Evolutionary conservation across 129 eudicot genomes (phyloP), one percentile per base, ranked within the genome.

Genomic region (Arctium lappa): DNA sequence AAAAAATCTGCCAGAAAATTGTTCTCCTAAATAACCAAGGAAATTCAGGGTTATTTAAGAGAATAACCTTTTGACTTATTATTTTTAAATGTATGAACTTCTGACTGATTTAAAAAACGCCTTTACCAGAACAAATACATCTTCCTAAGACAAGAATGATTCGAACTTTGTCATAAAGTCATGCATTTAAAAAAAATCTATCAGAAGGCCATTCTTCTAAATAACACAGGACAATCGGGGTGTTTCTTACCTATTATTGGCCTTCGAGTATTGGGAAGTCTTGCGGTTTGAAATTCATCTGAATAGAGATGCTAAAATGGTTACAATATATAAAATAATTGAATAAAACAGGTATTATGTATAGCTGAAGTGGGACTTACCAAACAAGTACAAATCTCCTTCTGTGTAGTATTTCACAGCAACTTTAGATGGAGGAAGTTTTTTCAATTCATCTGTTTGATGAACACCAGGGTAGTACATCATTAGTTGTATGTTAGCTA

Each of bases 351-450:
- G 2, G 12, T 2, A 40, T 75, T 69, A 10, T 78, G 82, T 33
- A 22, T 38, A 66, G 76, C 69, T 66, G 32, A 42, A 75, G 38
- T n/a, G 76, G 53, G 72, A 85, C 97, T 87, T 84, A 96, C 99
- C 99, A 76, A 96, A 93, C 85, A 96, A 88, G 87, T 96, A 92
- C 84, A 94, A 39, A 88, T 94, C 98, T 39, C 88, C 97, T 83
- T 79, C 91, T 5, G 98, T 93, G 89, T 96, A 96, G 88, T 96
- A 96, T 78, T 84, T 89, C 83, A 96, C 88, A 34, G 99, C 99
- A 80, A 93, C 88, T 80, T 87, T 88, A 69, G 99, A 83, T 72
- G 99, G 89, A 65, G 99, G 94, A 75, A 90, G 73, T 34, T 87
- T 84, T 85, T 96, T 90, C 86, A 93, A 63, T 81, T 91, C 91